Percentiles rank a stretch among this genome's conserved stretches.
Conservation (phyloP, 2,329 filamentous ascomycete genomes). For the Zasmidium citrigriseum region DNA sequence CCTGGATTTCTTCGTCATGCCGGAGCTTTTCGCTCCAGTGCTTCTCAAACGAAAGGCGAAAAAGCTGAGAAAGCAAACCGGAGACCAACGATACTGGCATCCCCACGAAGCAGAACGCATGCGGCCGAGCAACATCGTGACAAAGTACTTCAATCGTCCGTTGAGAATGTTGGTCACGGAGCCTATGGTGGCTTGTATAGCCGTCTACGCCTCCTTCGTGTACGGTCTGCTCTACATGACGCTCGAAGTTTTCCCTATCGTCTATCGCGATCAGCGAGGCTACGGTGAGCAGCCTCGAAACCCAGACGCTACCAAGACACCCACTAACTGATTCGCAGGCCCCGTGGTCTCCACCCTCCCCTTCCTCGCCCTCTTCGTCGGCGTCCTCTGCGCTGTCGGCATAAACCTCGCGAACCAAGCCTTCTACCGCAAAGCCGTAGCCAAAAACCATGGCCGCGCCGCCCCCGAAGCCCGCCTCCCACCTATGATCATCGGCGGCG, state of each 20-base stretch:
- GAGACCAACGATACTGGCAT: conserved; percentile 44
- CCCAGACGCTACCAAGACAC: conserved; percentile 44
- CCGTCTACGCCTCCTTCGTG: conserved; percentile 29
- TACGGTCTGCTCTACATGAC: conserved; percentile 51
- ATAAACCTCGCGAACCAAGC: conserved; percentile 53
- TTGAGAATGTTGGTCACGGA: conserved; percentile 50
- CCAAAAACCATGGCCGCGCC: conserved; percentile 36
- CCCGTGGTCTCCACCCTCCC: background rate
- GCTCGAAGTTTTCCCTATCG: conserved; percentile 51
- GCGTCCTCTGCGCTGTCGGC: conserved; percentile 43
- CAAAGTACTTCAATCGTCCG: conserved; percentile 46
- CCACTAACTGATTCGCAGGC: too few species aligned
- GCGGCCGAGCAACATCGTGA: conserved; percentile 42
- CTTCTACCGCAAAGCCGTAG: conserved; percentile 41
- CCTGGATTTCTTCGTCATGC: conserved; percentile 36
- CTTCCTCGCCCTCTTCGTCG: conserved; percentile 48
- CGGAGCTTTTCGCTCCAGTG: conserved; percentile 43
- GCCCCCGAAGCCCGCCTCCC: conserved; percentile 42
- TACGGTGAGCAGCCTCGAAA: too few species aligned
- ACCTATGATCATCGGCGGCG: conserved; percentile 48
- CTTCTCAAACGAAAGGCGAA: conserved; percentile 43
- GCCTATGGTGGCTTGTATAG: conserved; percentile 46
- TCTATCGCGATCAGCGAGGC: conserved; percentile 46
- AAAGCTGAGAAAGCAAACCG: conserved; percentile 40
- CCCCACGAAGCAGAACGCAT: conserved; percentile 49